Evolutionary conservation across 2,329 filamentous ascomycete species (phyloP).

Genomic region (Fusarium palustre): DNA sequence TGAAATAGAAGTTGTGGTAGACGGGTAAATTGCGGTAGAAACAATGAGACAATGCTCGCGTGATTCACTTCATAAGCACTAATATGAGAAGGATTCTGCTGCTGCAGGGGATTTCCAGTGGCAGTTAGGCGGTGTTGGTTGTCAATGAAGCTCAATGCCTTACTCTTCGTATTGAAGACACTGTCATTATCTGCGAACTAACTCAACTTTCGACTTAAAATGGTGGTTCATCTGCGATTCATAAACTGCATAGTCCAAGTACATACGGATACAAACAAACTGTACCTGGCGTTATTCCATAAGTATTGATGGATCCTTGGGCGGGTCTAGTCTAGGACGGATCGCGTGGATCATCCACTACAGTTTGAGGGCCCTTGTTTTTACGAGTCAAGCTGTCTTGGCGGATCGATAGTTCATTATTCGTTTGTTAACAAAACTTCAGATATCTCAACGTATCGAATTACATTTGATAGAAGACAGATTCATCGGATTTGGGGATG

Average conservation of each 20-base stretch:
- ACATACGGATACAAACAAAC: background rate
- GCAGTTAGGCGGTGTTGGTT: background rate
- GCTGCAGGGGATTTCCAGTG: background rate
- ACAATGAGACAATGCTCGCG: constrained; percentile 10
- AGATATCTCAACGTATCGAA: background rate
- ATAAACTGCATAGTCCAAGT: background rate
- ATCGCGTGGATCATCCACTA: background rate
- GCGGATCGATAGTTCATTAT: background rate
- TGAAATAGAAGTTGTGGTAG: constrained; percentile 1
- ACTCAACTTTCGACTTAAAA: constrained; percentile 6
- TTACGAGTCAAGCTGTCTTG: constrained; percentile 8
- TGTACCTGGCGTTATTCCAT: background rate
- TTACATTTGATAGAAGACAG: background rate
- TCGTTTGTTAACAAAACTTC: background rate
- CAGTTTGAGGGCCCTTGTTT: background rate
- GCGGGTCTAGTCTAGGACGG: background rate
- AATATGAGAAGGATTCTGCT: background rate
- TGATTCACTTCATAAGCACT: constrained; percentile 4
- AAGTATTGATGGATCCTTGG: background rate
- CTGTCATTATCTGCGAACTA: background rate
- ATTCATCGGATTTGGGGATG: constrained; percentile 37
- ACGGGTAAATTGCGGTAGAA: constrained; percentile 30
- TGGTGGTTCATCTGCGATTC: background rate
- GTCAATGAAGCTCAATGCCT: background rate
- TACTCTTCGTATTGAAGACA: background rate